These are phyloP conservation scores for Penicillium sp. DNA, from an alignment of 2,329 filamentous ascomycete genomes.

Conservation along the genomic window DNA sequence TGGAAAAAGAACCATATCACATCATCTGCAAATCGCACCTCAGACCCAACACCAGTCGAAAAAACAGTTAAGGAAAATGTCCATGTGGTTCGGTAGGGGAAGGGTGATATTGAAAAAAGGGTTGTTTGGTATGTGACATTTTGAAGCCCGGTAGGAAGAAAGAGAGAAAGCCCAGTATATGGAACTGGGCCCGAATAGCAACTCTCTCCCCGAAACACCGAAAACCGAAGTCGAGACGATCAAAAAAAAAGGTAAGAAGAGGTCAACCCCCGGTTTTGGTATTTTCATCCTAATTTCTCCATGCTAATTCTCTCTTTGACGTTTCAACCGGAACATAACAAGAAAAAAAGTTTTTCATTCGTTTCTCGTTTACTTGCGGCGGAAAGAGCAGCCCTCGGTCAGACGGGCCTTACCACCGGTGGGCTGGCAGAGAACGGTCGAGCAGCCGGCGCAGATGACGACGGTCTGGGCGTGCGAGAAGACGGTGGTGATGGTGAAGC, in stretches of 20 bases:
- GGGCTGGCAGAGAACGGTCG: constrained; percentile 98
- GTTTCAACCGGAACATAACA: constrained; percentile 26
- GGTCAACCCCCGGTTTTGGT: constrained; percentile 19
- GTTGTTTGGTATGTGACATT: constrained; percentile 26
- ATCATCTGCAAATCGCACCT: constrained; percentile 15
- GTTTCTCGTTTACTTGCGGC: constrained; percentile 79
- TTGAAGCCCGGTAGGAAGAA: constrained; percentile 21
- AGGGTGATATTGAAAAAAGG: constrained; percentile 18
- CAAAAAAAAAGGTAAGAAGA: constrained; percentile 20
- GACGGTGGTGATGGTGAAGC: constrained; percentile 99
- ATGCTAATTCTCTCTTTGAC: constrained; percentile 27
- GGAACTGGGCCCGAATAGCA: constrained; percentile 1
- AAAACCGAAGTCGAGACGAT: constrained; percentile 19
- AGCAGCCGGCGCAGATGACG: constrained; percentile 99
- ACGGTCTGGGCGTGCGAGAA: constrained; percentile 99
- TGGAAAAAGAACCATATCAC: constrained; percentile 21
- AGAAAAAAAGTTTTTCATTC: constrained; percentile 27
- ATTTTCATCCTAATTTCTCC: constrained; percentile 30
- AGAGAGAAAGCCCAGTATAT: constrained; percentile 4
- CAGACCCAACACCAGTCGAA: constrained; percentile 5
- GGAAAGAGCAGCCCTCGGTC: constrained; percentile 99
- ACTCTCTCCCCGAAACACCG: constrained; percentile 5
- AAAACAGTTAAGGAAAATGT: constrained; percentile 4
- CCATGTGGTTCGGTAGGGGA: constrained; percentile 5
- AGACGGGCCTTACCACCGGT: constrained; percentile 98